Evolutionary conservation across 805 yeast genomes (phyloP), one percentile per base, ranked within the genome.

Genomic region (Priceomyces fermenticarens): DNA sequence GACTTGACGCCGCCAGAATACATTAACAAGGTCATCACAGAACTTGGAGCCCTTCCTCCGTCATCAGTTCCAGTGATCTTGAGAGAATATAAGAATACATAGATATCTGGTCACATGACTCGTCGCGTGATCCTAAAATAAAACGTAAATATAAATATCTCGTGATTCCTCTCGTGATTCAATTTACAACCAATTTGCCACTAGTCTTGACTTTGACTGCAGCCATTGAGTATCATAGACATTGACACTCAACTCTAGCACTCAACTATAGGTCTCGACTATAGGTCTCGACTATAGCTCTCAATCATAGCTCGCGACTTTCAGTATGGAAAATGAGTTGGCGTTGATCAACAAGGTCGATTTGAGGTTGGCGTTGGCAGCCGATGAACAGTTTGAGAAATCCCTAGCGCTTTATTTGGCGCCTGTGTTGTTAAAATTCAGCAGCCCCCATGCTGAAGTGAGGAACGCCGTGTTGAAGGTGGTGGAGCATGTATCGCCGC

Each of bases 21-120:
- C 57, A 88, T 93, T 54, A 90, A 91, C 60, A 93, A 93, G 68
- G 88, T 93, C 44, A 88, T 93, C 40, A 93, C 98, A 2, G 99
- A 93, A 62, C 80, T 91, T 48, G 99, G 99, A 23, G 88, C 96
- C 2, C 73, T 93, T 51, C 99, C 99, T 9, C 96, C 99, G 32
- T 85, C 95, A n/a, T 88, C 98, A 1, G 98, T 93, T 43, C 99
- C 99, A 20, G 98, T 93, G 36, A 88, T 93, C 46, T 70, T 93
- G 53, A 80, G 98, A 65, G 99, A 93, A 63, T 93, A 91, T 63
- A 88, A 88, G 63, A 66, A 62, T 49, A 57, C 66, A 14, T 52
- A 30, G 29, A n/a, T 14, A 28, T 20, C 25, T 5, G 25, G 8
- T 20, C 25, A 20, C n/a, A n/a, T n/a, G n/a, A n/a, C n/a, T n/a